Evolutionary conservation across 1,284 basidiomycete species (phyloP).

Genomic region (Tetrapyrgos nigripes): DNA sequence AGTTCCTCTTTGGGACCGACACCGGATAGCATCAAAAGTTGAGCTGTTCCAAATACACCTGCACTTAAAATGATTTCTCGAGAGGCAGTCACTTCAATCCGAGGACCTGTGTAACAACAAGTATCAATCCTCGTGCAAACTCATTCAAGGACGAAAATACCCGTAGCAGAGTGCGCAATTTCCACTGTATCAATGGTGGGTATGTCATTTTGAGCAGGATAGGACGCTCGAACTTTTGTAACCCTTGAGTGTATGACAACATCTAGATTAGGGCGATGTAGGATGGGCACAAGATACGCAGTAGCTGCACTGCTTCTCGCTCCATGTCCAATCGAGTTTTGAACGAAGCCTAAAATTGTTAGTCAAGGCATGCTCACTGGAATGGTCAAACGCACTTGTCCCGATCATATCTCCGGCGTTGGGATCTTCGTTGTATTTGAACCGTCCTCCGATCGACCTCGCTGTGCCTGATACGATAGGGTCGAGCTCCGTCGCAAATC

Average conservation of each 20-base stretch:
- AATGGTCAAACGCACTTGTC: not conserved
- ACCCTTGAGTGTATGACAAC: slow-evolving; percentile 26
- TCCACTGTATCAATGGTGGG: slow-evolving; percentile 2
- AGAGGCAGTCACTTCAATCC: slow-evolving; percentile 22
- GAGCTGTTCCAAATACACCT: slow-evolving; percentile 19
- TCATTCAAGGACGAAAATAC: not conserved
- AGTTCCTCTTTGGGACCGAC: slow-evolving; percentile 9
- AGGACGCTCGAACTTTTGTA: slow-evolving; percentile 7
- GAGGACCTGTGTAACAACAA: slow-evolving; percentile 7
- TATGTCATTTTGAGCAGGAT: not conserved
- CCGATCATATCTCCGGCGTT: slow-evolving; percentile 17
- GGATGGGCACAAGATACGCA: slow-evolving; percentile 24
- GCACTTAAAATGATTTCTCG: slow-evolving; percentile 36
- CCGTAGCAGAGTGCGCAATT: not conserved
- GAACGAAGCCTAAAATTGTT: slow-evolving; percentile 23
- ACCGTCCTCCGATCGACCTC: slow-evolving; percentile 20
- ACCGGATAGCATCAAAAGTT: slow-evolving; percentile 17
- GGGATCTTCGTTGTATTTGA: slow-evolving; percentile 27
- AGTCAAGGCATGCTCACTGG: not conserved
- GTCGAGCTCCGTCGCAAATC: slow-evolving; percentile 22
- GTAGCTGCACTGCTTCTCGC: slow-evolving; percentile 26
- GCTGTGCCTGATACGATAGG: slow-evolving; percentile 23
- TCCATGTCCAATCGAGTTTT: slow-evolving; percentile 20
- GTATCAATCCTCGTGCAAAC: too few species aligned
- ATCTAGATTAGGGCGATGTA: slow-evolving; percentile 26